Base-by-base conservation (phyloP, 805 yeast genomes). In the Starmerella etchellsii region DNA sequence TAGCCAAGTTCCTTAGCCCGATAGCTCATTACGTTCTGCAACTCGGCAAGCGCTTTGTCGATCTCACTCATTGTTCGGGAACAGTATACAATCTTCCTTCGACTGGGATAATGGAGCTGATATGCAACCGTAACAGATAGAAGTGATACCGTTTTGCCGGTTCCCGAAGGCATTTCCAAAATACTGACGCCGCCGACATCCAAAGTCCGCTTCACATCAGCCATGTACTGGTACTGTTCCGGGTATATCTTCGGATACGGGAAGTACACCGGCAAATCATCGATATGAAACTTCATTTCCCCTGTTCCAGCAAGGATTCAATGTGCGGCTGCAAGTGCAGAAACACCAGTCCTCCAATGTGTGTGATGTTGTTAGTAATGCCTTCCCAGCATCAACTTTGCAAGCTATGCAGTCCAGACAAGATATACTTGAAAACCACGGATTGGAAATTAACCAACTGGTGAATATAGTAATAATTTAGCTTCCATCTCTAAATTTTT, bases 51-150 rank as follows among this genome's bases (percentile, higher is more conserved):
- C 0, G 98, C 96, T 63, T 91, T 91, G 63, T 91, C 98, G 58
- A 91, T 91, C 64, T 91, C 99, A 10, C 96, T 83, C 97, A 91
- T 91, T 26, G 99, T 91, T 70, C 99, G 97, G 4, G 98, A 91
- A 61, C 99, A 91, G 62, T 91, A 91, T 6, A 91, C 83, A 50
- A 91, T 77, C 67, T 88, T 91, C 15, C 95, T 65, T 56, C 84
- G 95, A 55, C 88, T 96, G 9, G 95, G 94, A 58, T 88, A 87
- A 56, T 62, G 67, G 82, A 83, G 76, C 59, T 91, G 99, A 61
- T 91, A 91, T 13, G 98, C 95, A 34, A 91, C 84, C 0, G 97
- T 84, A 34, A 91, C 63, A 0, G 97, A 84, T 24, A 91, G 66
- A 57, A 91, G 68, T 0, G 97, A 85, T 3, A 91, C 81, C 29